Percentiles rank a stretch among this genome's conserved stretches.
Conservation (phyloP, 176 grass and related monocot species). For the Zea luxurians region DNA sequence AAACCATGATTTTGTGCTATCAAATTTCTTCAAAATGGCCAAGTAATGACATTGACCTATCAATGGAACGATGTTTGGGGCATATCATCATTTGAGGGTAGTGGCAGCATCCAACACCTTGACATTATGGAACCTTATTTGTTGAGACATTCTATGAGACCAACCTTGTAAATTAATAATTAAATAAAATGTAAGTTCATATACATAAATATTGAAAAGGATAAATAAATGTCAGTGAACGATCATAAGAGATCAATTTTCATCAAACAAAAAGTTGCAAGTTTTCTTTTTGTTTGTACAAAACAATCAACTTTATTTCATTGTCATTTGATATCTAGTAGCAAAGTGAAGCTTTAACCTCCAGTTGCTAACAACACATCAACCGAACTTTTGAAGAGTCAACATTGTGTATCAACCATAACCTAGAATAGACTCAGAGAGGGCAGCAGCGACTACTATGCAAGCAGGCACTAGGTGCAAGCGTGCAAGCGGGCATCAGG, state of each 20-base stretch:
- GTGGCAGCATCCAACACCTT: background rate
- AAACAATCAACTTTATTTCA: background rate
- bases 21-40: too few species aligned
- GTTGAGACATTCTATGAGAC: slow-evolving; percentile 6
- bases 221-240: background rate
- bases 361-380: slow-evolving; percentile 9
- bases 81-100: background rate
- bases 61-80: background rate
- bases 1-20: too few species aligned
- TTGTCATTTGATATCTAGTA: slow-evolving; percentile 22
- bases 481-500: too few species aligned
- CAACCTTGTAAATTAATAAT: slow-evolving; percentile 19
- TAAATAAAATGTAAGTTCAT: slow-evolving; percentile 17
- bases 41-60: background rate
- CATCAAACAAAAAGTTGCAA: background rate
- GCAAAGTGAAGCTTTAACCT: slow-evolving; percentile 1
- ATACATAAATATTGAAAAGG: slow-evolving; percentile 17
- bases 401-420: slow-evolving; percentile 8
- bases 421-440: background rate
- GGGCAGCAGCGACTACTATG: too few species aligned
- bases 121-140: slow-evolving; percentile 9
- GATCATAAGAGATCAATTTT: slow-evolving; percentile 8
- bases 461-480: too few species aligned
- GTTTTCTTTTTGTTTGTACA: background rate
- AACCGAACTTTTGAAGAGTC: slow-evolving; percentile 28